These are phyloP conservation scores for Oidiodendron maius DNA, from an alignment of 495 filamentous ascomycete species.

Conservation along the genomic window DNA sequence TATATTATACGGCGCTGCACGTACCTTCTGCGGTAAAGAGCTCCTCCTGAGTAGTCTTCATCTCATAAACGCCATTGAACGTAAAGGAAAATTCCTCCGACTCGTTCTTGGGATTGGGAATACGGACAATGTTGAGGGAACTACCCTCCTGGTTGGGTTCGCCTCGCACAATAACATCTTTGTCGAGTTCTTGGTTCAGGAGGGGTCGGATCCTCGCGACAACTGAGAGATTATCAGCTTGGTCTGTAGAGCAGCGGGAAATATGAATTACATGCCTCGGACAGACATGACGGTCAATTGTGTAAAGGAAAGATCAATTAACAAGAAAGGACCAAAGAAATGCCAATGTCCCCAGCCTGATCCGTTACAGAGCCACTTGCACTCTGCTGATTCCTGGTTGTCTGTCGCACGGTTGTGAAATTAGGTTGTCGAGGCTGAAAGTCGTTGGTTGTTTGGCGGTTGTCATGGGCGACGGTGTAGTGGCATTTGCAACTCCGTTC, in stretches of 20 bases:
- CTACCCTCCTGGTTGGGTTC: slow-evolving; percentile 50
- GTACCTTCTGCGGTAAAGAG: slow-evolving; percentile 85
- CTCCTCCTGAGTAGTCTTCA: slow-evolving; percentile 70
- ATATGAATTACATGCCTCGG: slow-evolving; percentile 14
- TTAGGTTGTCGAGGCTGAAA: neutral
- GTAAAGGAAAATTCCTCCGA: slow-evolving; percentile 87
- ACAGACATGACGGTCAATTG: slow-evolving; percentile 20
- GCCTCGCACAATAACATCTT: slow-evolving; percentile 76
- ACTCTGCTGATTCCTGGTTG: slow-evolving; percentile 3
- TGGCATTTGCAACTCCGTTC: no score
- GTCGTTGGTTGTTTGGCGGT: neutral
- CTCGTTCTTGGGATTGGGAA: slow-evolving; percentile 92
- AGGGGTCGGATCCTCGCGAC: slow-evolving; percentile 87
- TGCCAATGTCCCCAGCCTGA: neutral
- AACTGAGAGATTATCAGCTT: slow-evolving; percentile 34
- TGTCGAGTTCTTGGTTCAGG: slow-evolving; percentile 71
- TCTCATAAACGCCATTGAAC: slow-evolving; percentile 90
- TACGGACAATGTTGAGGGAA: slow-evolving; percentile 64
- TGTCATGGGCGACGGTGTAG: neutral
- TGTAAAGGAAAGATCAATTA: slow-evolving; percentile 1
- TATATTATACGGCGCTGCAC: no score
- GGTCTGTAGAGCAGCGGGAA: neutral
- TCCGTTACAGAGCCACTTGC: slow-evolving; percentile 16
- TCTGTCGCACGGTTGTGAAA: neutral
- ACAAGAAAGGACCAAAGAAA: neutral